Base-by-base conservation (phyloP, 495 filamentous ascomycete species). In the Massariosphaeria phaeospora region DNA sequence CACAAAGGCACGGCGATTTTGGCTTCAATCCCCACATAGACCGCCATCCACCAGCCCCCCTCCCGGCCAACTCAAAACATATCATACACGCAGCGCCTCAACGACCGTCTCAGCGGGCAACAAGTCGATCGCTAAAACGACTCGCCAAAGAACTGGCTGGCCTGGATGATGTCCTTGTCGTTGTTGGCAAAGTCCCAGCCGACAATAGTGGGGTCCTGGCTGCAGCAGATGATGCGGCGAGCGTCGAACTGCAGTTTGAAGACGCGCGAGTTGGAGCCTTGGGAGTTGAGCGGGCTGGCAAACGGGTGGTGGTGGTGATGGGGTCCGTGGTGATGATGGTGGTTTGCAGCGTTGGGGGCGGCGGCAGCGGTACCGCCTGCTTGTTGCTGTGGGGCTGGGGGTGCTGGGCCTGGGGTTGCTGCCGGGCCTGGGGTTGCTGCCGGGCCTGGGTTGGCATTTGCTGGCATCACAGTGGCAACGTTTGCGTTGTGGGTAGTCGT, bases 171-270 rank as follows among this genome's bases (percentile, higher is more conserved):
- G 56, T 90, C 82, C 62, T 80, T 72, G 47, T 98, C 93, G n/a
- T 80, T 86, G 60, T 86, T 86, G 43, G 89, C 91, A 76, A 96
- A 98, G 72, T 98, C 93, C 93, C 93, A 98, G 3, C 91, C 93
- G 2, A 97, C 88, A 55, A 98, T 97, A 44, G 84, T 82, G 26
- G 83, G 85, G 51, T 93, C 86, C 63, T 96, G 89, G 41, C 84
- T 88, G 60, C 91, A 95, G 70, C 90, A 95, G 48, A 98, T 86
- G 67, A 98, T 95, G 66, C 91, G 84, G 39, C 91, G 78, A 0
- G 90, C 84, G 64, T 98, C 93, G 62, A 96, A 98, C 72, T 98
- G 94, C 23, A 97, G 76, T 70, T 98, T 98, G 73, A 96, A 98
- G n/a, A 98, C 88, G 24, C 93, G 71, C 12, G 82, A 78, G 21